Conservation (phyloP, 1,284 basidiomycete species). For the Boletellus dicymbophilus region DNA sequence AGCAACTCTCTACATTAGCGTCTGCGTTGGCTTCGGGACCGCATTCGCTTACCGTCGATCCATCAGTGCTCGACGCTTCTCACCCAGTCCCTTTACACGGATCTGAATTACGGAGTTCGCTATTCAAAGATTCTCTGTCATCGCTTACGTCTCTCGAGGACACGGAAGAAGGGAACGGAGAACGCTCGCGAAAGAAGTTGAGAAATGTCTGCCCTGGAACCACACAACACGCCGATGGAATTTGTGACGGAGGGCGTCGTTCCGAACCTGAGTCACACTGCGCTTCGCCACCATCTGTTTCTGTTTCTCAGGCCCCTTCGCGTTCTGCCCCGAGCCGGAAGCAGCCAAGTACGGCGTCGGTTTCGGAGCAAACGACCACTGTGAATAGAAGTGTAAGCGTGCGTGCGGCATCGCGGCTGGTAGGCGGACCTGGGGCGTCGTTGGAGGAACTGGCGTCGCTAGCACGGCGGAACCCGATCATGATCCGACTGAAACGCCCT, state of each 20-base stretch:
- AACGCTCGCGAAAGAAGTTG: background rate
- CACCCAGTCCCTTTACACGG: background rate
- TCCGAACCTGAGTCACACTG: background rate
- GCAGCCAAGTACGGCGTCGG: background rate
- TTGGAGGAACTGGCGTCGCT: constrained; percentile 19
- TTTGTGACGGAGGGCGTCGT: background rate
- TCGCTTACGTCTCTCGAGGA: constrained; percentile 18
- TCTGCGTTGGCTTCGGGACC: background rate
- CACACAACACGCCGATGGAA: no score
- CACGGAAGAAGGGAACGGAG: background rate
- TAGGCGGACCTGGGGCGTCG: constrained; percentile 26
- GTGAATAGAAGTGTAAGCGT: background rate
- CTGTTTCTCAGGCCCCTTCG: no score
- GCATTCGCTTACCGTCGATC: constrained; percentile 6
- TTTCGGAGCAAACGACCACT: background rate
- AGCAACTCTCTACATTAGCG: background rate
- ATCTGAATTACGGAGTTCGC: background rate
- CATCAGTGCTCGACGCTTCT: constrained; percentile 10
- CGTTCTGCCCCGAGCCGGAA: background rate
- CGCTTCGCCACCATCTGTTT: no score
- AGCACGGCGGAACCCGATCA: constrained; percentile 15
- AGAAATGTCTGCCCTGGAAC: no score
- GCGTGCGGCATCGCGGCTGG: background rate
- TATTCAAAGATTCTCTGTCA: constrained; percentile 13
- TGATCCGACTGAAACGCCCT: constrained; percentile 8